Evolutionary conservation across 257 asterid genomes (phyloP).

Genomic region (Cruciata laevipes): DNA sequence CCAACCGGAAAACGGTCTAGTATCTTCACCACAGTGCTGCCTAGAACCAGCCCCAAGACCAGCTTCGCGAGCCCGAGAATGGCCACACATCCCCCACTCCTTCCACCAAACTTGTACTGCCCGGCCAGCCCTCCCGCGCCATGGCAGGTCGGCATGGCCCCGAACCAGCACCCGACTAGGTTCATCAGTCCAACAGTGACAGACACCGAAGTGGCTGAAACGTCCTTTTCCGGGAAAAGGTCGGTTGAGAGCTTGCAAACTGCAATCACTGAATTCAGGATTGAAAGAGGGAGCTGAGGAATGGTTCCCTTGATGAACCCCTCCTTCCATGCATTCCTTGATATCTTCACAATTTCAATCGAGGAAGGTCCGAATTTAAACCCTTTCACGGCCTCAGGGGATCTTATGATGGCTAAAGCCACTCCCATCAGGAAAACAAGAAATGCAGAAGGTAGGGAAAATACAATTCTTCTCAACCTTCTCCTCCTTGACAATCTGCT

Average conservation of each 20-base stretch:
- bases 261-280: conserved; percentile 69
- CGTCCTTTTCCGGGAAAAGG: conserved; percentile 56
- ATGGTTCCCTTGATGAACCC: conserved; percentile 73
- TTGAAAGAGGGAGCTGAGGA: conserved; percentile 67
- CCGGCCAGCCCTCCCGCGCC: conserved; percentile 89
- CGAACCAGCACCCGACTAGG: conserved; percentile 73
- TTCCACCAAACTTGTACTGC: conserved; percentile 79
- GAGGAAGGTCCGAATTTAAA: conserved; percentile 63
- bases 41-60: conserved; percentile 49
- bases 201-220: conserved; percentile 64
- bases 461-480: conserved; percentile 23
- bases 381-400: conserved; percentile 46
- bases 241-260: conserved; percentile 69
- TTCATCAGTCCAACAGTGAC: conserved; percentile 72
- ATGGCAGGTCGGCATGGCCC: conserved; percentile 79
- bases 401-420: conserved; percentile 48
- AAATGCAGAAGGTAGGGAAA: conserved; percentile 62
- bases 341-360: conserved; percentile 33
- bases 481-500: background rate
- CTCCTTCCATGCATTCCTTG: conserved; percentile 61
- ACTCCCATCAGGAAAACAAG: conserved; percentile 50
- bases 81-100: conserved; percentile 75
- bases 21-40: conserved; percentile 55
- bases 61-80: conserved; percentile 62
- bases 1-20: conserved; percentile 63